These are phyloP conservation scores for Castanea mollissima DNA, from an alignment of 306 rosid species.

Conservation along the genomic window DNA sequence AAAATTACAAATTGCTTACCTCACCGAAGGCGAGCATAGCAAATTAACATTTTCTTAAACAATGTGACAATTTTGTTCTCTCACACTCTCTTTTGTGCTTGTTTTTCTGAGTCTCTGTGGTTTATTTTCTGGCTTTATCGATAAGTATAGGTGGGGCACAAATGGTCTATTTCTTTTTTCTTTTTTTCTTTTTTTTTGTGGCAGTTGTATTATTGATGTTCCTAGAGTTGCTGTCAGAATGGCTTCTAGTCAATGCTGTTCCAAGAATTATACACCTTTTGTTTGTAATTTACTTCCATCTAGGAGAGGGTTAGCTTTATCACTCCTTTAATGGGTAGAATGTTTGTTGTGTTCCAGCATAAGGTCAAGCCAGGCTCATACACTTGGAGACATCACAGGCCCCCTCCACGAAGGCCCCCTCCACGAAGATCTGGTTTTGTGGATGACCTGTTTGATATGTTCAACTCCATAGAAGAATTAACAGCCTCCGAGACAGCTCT, in stretches of 20 bases:
- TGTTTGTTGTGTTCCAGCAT: slow-evolving; percentile 68
- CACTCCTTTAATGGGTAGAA: slow-evolving; percentile 52
- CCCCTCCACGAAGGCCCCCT: slow-evolving; percentile 48
- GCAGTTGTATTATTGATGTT: neutral
- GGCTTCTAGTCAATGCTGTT: slow-evolving; percentile 10
- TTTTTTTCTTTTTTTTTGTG: neutral
- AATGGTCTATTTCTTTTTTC: neutral
- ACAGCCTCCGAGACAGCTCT: neutral
- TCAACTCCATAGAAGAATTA: slow-evolving; percentile 30
- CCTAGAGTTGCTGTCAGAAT: neutral
- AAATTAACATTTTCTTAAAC: neutral
- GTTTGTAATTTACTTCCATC: slow-evolving; percentile 29
- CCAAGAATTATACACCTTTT: slow-evolving; percentile 27
- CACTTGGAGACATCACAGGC: slow-evolving; percentile 49
- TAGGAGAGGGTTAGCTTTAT: slow-evolving; percentile 38
- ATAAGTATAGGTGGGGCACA: neutral
- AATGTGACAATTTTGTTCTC: neutral
- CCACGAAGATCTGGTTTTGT: slow-evolving; percentile 33
- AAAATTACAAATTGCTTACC: neutral
- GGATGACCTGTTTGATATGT: slow-evolving; percentile 34
- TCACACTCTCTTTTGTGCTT: slow-evolving; percentile 2
- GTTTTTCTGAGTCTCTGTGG: neutral
- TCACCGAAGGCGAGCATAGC: neutral
- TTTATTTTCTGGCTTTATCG: neutral
- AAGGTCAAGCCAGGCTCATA: slow-evolving; percentile 55